These are phyloP conservation scores for Coprinopsis sp. DNA, from an alignment of 768 basidiomycete species.

Conservation along the genomic window DNA sequence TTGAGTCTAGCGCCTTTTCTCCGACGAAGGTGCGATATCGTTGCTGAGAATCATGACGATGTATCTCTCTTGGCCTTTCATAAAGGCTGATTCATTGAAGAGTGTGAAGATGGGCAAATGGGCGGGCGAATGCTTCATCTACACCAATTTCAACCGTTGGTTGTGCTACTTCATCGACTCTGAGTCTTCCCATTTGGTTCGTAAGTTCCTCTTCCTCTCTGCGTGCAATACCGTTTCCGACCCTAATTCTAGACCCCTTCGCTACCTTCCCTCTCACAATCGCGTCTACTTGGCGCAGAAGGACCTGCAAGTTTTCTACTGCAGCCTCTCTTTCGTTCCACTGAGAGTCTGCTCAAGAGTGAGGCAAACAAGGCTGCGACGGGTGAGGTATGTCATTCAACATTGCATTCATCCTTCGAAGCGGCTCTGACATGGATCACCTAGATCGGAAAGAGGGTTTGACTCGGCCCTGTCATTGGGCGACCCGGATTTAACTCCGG, in stretches of 20 bases:
- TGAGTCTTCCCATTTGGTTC: constrained; percentile 92
- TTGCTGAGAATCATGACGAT: constrained; percentile 87
- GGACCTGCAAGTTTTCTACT: constrained; percentile 80
- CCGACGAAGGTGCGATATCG: constrained; percentile 93
- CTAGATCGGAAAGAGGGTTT: constrained; percentile 88
- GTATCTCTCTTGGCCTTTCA: constrained; percentile 19
- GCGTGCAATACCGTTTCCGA: neutral
- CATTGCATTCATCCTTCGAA: too few relatives aligned
- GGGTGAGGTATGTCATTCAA: constrained; percentile 56
- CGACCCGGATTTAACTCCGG: constrained; percentile 80
- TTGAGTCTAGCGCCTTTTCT: constrained; percentile 71
- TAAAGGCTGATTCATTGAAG: constrained; percentile 13
- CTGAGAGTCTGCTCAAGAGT: constrained; percentile 82
- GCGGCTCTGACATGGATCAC: neutral
- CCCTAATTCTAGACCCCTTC: constrained; percentile 51
- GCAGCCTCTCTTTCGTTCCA: constrained; percentile 74
- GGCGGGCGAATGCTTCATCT: constrained; percentile 98
- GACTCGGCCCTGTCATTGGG: constrained; percentile 91
- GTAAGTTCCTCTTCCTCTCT: constrained; percentile 42
- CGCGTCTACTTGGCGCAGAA: constrained; percentile 95
- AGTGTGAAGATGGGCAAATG: constrained; percentile 96
- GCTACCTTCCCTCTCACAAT: constrained; percentile 91
- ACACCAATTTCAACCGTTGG: constrained; percentile 84
- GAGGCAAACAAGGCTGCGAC: constrained; percentile 94
- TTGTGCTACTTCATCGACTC: constrained; percentile 94